Evolutionary conservation across 2,329 filamentous ascomycete species (phyloP).

Genomic region (Teratosphaeria destructans): DNA sequence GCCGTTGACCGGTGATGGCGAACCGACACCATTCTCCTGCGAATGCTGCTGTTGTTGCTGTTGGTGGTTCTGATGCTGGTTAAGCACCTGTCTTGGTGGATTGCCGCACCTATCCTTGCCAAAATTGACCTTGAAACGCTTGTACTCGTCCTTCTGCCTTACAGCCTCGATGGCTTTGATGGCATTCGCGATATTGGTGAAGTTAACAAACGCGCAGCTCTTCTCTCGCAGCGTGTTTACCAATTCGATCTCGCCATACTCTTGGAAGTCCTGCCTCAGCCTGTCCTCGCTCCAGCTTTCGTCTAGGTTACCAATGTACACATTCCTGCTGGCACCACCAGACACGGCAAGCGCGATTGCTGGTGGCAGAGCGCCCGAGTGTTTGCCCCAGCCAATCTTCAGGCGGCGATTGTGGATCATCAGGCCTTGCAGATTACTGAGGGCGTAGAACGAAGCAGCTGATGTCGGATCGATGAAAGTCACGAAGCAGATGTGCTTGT

Average conservation of each 20-base stretch:
- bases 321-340: conserved; percentile 93
- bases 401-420: conserved; percentile 98
- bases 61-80: conserved; percentile 45
- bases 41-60: conserved; percentile 52
- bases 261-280: conserved; percentile 88
- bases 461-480: conserved; percentile 98
- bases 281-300: conserved; percentile 97
- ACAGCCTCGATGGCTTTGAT: conserved; percentile 99
- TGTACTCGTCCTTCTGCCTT: conserved; percentile 89
- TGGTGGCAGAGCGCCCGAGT: conserved; percentile 89
- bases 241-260: conserved; percentile 94
- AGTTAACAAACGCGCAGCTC: conserved; percentile 99
- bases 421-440: conserved; percentile 92
- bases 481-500: conserved; percentile 99
- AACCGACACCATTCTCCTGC: conserved; percentile 41
- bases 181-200: conserved; percentile 98
- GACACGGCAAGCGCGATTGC: conserved; percentile 94
- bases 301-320: conserved; percentile 95
- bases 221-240: conserved; percentile 96
- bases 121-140: conserved; percentile 98
- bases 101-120: conserved; percentile 98
- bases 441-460: conserved; percentile 91
- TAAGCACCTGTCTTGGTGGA: conserved; percentile 75
- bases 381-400: conserved; percentile 99
- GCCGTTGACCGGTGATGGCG: conserved; percentile 48